Conservation (phyloP, 2,329 filamentous ascomycete genomes). For the Aciculosporium take region DNA sequence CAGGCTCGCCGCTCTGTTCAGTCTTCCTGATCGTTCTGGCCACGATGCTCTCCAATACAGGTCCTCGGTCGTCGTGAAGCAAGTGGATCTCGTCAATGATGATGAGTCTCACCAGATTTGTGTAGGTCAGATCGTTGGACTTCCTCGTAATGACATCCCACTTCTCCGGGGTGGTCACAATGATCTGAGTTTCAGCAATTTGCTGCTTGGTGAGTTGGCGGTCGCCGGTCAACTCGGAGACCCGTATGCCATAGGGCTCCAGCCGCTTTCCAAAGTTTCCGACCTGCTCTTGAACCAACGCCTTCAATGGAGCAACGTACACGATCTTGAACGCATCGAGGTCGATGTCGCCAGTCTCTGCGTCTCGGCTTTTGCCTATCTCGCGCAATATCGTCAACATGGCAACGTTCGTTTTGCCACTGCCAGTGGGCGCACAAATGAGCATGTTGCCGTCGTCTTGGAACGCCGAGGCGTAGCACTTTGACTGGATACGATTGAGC, state of each 20-base stretch:
- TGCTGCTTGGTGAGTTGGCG: constrained; percentile 97
- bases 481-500: constrained; percentile 90
- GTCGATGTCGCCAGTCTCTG: constrained; percentile 82
- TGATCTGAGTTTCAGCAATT: constrained; percentile 93
- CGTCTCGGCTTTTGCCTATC: constrained; percentile 86
- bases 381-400: constrained; percentile 95
- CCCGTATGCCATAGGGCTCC: constrained; percentile 78
- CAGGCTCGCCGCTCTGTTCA: constrained; percentile 86
- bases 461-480: constrained; percentile 83
- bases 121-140: constrained; percentile 92
- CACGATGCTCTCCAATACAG: constrained; percentile 92
- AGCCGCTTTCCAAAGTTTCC: constrained; percentile 91
- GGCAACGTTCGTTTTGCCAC: constrained; percentile 95
- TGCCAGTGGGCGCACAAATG: constrained; percentile 91
- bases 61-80: constrained; percentile 91
- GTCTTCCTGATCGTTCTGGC: constrained; percentile 83
- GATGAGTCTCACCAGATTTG: constrained; percentile 85
- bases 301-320: constrained; percentile 92
- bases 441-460: constrained; percentile 94
- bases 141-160: constrained; percentile 99
- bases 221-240: constrained; percentile 93
- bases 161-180: constrained; percentile 96
- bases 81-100: constrained; percentile 98
- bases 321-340: constrained; percentile 97
- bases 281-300: constrained; percentile 92